These are phyloP conservation scores for Macaranga tanarius DNA, from an alignment of 441 rosid genomes.

Conservation along the genomic window DNA sequence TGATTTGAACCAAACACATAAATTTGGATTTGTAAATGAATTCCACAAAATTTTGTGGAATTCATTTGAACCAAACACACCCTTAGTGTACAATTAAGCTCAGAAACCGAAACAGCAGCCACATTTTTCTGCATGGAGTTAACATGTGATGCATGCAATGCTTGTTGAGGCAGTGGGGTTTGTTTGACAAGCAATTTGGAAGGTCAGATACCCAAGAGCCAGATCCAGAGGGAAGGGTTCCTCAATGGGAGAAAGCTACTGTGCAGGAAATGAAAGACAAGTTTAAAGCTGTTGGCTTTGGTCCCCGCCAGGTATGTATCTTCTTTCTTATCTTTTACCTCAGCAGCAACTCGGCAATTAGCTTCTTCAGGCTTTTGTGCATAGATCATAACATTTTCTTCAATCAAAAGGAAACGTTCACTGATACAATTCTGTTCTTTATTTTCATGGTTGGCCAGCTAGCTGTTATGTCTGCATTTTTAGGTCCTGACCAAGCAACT, in stretches of 20 bases:
- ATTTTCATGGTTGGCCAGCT: conserved; percentile 41
- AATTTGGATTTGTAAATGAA: too few species aligned
- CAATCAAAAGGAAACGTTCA: background rate
- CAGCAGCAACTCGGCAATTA: background rate
- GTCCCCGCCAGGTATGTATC: conserved; percentile 81
- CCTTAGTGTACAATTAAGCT: background rate
- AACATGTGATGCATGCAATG: conserved; percentile 2
- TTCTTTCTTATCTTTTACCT: background rate
- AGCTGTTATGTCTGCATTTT: conserved; percentile 91
- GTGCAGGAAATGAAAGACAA: conserved; percentile 90
- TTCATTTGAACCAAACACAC: too few species aligned
- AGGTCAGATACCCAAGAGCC: conserved; percentile 63
- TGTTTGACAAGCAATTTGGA: conserved; percentile 84
- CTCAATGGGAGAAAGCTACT: conserved; percentile 69
- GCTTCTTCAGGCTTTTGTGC: background rate
- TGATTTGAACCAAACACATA: too few species aligned
- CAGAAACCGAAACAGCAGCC: background rate
- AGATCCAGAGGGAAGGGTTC: conserved; percentile 87
- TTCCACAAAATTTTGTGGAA: too few species aligned
- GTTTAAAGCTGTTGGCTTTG: conserved; percentile 71
- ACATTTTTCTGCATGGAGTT: background rate
- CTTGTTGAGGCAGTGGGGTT: conserved; percentile 63
- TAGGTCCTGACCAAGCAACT: conserved; percentile 90
- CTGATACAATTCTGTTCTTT: conserved; percentile 13
- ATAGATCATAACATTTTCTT: background rate